Evolutionary conservation across 2,329 filamentous ascomycete genomes (phyloP), one percentile per base, ranked within the genome.

Genomic region (Fusarium avenaceum): DNA sequence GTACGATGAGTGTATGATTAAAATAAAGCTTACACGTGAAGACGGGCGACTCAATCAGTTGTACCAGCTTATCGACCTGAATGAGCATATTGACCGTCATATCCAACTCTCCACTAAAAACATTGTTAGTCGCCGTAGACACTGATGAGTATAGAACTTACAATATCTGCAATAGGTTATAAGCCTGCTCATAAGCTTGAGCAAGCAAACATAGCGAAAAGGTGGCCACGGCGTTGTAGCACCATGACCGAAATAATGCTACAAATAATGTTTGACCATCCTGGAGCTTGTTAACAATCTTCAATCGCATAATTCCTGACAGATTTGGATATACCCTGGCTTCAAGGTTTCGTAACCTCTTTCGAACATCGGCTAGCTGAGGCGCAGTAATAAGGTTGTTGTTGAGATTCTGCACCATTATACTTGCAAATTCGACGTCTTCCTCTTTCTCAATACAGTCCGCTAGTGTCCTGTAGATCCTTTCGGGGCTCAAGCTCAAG

Each of bases 81-180:
- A 99, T 99, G 56, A 99, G 87, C 80, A 97, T 97, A 73, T 97
- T 97, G 72, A 99, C 96, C 0, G 95, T 98, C 93, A 99, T 98
- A 78, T 99, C 96, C 48, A 99, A 85, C 74, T 99, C 96, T 62
- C 93, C 96, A 79, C 93, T 97, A n/a, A 15, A 15, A 35, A 32
- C 6, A 11, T n/a, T 14, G 33, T 42, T 52, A 66, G 56, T 30
- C 50, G 7, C 30, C 22, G 39, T 28, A 38, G 1, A 10, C 9
- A 30, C 46, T 17, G 5, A 14, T 19, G 5, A 11, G 7, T 7
- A 6, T 28, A 32, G 7, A 17, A 57, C 89, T 74, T 78, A 96
- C 92, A 99, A 97, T 47, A 98, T 96, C 76, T 97, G 94, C 19
- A 99, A 84, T 17, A 99, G 85, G 76, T 98, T 93, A 75, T 98